Conservation (phyloP, 2,329 filamentous ascomycete species). For the Lachnellula arida region DNA sequence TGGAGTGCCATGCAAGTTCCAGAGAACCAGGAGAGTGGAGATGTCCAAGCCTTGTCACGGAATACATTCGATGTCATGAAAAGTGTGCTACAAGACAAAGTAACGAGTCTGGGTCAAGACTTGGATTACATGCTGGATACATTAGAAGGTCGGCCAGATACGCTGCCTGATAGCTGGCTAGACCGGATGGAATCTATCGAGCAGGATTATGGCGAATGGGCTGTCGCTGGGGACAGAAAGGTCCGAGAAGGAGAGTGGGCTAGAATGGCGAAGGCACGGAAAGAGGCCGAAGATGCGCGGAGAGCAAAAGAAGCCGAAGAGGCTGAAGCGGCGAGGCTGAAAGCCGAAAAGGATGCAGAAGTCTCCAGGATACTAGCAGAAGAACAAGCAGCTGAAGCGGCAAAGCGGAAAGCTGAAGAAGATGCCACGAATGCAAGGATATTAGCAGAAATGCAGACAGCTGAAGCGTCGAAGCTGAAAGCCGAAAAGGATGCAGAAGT, state of each 20-base stretch:
- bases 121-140: constrained; percentile 84
- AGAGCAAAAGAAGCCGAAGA: constrained; percentile 7
- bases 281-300: constrained; percentile 12
- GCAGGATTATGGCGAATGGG: constrained; percentile 73
- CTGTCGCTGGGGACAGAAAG: constrained; percentile 67
- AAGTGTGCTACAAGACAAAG: constrained; percentile 59
- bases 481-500: constrained; percentile 1
- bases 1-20: constrained; percentile 55
- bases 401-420: constrained; percentile 10
- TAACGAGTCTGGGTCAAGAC: constrained; percentile 63
- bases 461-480: constrained; percentile 4
- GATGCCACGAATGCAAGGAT: constrained; percentile 2
- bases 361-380: not conserved
- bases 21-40: constrained; percentile 8
- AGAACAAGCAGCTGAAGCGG: constrained; percentile 1
- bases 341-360: constrained; percentile 13
- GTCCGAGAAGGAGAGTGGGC: constrained; percentile 63
- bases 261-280: constrained; percentile 18
- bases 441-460: constrained; percentile 6
- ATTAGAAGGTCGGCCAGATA: constrained; percentile 78
- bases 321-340: constrained; percentile 5
- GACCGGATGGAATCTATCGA: constrained; percentile 81
- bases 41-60: constrained; percentile 16
- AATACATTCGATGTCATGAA: constrained; percentile 55
- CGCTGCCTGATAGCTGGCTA: constrained; percentile 81